Percentiles rank a stretch among this genome's conserved stretches.
phyloP scores from a whole-genome alignment of 495 filamentous ascomycete species.

The Hypoxylon intermedium region DNA sequence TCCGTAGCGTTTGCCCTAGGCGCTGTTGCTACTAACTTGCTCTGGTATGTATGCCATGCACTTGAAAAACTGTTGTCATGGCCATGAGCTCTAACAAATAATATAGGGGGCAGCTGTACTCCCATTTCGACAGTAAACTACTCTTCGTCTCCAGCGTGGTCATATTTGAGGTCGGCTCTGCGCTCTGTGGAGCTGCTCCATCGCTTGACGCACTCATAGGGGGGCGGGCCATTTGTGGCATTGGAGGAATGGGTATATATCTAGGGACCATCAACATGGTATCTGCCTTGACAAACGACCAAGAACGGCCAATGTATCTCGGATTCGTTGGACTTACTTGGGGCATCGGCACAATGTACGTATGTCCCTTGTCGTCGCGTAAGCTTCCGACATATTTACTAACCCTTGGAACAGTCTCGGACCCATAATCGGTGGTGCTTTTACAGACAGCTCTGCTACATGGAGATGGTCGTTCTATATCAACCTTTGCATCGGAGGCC shows the following conservation, averaged over 20 bases:
- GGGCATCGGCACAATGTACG: no score
- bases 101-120: constrained; percentile 52
- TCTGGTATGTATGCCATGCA: no score
- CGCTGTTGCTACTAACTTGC: no score
- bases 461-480: no score
- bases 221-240: constrained; percentile 52
- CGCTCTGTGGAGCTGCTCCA: constrained; percentile 53
- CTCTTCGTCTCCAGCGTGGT: constrained; percentile 54
- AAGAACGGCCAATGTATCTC: neutral
- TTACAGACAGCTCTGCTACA: no score
- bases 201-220: constrained; percentile 48
- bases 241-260: constrained; percentile 60
- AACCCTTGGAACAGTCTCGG: neutral
- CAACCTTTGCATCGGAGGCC: no score
- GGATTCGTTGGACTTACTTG: neutral
- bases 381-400: no score
- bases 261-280: constrained; percentile 22
- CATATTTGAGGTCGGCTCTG: constrained; percentile 60
- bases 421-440: neutral
- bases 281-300: neutral
- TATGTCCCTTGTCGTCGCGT: no score
- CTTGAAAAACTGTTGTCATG: no score
- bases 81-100: no score
- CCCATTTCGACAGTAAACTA: constrained; percentile 59
- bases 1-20: no score